Conservation (phyloP, 225 moss, liverwort and hornwort species). For the Ulota crispa region DNA sequence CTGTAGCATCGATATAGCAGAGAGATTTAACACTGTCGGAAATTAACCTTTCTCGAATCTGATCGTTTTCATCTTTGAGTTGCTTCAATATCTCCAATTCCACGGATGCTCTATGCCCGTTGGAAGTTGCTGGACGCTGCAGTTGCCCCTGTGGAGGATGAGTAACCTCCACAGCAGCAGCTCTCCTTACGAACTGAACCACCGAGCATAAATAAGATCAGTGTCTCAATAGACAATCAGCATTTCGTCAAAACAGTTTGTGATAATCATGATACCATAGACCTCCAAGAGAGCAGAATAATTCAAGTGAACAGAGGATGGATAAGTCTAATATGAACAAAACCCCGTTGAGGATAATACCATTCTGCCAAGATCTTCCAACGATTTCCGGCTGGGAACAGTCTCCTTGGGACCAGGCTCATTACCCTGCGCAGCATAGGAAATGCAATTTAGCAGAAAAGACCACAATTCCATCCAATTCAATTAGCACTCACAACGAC, state of each 20-base stretch:
- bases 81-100: constrained; percentile 56
- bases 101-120: constrained; percentile 39
- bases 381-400: constrained; percentile 49
- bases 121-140: constrained; percentile 38
- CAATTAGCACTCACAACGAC: neutral
- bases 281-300: neutral
- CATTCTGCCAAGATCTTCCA: constrained; percentile 62
- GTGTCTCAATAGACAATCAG: neutral
- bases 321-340: neutral
- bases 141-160: constrained; percentile 31
- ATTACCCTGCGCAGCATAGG: constrained; percentile 31
- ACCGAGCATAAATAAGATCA: neutral
- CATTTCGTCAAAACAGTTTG: neutral
- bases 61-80: constrained; percentile 53
- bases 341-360: constrained; percentile 11
- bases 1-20: neutral
- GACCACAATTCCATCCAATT: neutral
- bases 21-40: neutral
- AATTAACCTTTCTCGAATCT: constrained; percentile 45
- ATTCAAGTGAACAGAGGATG: neutral
- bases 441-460: neutral
- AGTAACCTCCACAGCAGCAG: constrained; percentile 45
- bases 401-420: constrained; percentile 52
- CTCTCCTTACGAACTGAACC: constrained; percentile 50
- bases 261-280: neutral